Evolutionary conservation across 805 yeast species (phyloP).

Genomic region (Schwanniomyces pseudopolymorphus): DNA sequence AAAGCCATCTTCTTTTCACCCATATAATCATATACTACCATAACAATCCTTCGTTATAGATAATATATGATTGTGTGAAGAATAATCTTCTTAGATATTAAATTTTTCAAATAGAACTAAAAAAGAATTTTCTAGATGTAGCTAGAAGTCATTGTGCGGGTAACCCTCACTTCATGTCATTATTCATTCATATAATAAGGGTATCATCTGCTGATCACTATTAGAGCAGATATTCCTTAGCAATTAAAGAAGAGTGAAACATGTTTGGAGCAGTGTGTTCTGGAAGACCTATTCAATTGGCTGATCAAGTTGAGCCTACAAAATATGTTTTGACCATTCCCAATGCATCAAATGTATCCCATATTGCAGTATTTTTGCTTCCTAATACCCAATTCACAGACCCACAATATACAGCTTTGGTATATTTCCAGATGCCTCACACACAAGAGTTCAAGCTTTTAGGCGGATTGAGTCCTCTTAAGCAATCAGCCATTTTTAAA

Average conservation of each 20-base stretch:
- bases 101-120: not conserved
- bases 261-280: slow-evolving; percentile 81
- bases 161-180: not conserved
- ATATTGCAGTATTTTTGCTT: slow-evolving; percentile 77
- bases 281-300: slow-evolving; percentile 59
- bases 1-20: slow-evolving; percentile 11
- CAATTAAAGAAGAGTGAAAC: not conserved
- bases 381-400: slow-evolving; percentile 75
- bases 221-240: not conserved
- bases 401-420: slow-evolving; percentile 72
- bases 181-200: not conserved
- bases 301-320: slow-evolving; percentile 65
- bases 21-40: slow-evolving; percentile 6
- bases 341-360: slow-evolving; percentile 67
- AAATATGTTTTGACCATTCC: slow-evolving; percentile 65
- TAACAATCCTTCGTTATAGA: slow-evolving; percentile 9
- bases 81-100: not conserved
- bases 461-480: slow-evolving; percentile 60
- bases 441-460: slow-evolving; percentile 60
- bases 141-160: slow-evolving; percentile 2
- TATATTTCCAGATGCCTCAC: slow-evolving; percentile 80
- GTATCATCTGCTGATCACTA: not conserved
- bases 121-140: slow-evolving; percentile 1
- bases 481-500: slow-evolving; percentile 91
- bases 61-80: slow-evolving; percentile 4